Conservation (phyloP, 1,139 yeast species). For the Protomyces macrosporus region DNA sequence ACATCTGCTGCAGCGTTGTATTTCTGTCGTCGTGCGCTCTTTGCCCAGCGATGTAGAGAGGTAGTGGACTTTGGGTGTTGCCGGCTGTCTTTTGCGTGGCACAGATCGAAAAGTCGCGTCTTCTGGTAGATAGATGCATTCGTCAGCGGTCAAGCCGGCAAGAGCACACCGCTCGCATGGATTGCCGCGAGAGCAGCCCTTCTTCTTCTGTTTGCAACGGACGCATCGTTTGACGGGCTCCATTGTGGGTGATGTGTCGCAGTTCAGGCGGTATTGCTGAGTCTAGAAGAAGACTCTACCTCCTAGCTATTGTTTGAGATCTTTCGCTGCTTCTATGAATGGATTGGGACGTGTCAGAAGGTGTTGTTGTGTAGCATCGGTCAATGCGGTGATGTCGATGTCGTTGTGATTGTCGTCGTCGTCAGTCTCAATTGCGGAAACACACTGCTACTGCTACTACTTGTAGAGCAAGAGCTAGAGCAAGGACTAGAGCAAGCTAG, state of each 20-base stretch:
- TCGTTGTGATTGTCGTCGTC: too few species aligned
- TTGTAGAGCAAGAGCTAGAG: too few species aligned
- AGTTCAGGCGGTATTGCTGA: too few species aligned
- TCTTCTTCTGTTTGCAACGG: conserved; percentile 22
- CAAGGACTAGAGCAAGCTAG: too few species aligned
- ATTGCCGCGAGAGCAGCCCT: conserved; percentile 25
- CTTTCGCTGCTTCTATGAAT: too few species aligned
- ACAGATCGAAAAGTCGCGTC: conserved; percentile 18
- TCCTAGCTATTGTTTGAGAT: too few species aligned
- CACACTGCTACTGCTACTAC: too few species aligned
- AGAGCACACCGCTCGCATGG: conserved; percentile 23
- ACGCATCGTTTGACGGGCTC: conserved; percentile 24
- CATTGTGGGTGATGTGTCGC: not conserved
- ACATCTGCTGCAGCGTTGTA: conserved; percentile 18
- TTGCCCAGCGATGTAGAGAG: not conserved
- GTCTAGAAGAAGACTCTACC: too few species aligned
- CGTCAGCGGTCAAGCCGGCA: conserved; percentile 19
- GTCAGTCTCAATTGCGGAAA: too few species aligned
- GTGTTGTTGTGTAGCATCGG: too few species aligned
- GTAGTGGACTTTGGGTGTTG: not conserved
- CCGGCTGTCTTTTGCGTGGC: not conserved
- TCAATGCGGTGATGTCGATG: too few species aligned
- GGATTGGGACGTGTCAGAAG: too few species aligned
- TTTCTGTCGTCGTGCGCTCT: not conserved
- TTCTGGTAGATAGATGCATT: conserved; percentile 20